Evolutionary conservation across 768 basidiomycete genomes (phyloP), one percentile per base, ranked within the genome.

Genomic region (Porphyrellus cyaneotinctus): DNA sequence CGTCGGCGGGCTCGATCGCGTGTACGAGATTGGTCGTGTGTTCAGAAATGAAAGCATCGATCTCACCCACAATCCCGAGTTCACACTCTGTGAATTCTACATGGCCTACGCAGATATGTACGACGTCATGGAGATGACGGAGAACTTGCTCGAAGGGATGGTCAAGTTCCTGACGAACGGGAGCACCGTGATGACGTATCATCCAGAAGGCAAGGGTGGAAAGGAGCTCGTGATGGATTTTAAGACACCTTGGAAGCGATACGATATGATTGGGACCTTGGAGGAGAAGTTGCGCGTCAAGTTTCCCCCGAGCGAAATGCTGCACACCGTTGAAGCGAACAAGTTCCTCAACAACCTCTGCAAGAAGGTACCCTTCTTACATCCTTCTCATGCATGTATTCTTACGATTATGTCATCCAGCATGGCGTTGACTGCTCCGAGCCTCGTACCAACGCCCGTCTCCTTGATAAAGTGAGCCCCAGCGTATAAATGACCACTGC

Each of bases 91-190:
- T 80, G 95, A 99, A 75, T 98, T 99, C 74, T 99, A 98, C 68
- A 98, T 99, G 95, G 95, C 97, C 28, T 98, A 97, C 63, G 97
- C 97, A 53, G 97, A 98, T 70, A 95, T 95, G 94, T 88, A 91
- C 75, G 97, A 98, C 66, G 53, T 98, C 52, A 97, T 99, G 95
- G 97, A 97, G 37, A 79, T 98, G 52, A 99, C 97, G 15, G 97
- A 99, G 72, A 73, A 75, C 38, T 78, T 99, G 75, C 68, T 98
- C 17, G 90, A 94, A 64, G 91, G 94, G 9, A 73, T 99, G 72
- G 95, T 98, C 66, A 89, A 86, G 80, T 81, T 78, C 64, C 69
- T 98, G 51, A 95, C 84, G 0, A 82, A 84, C 36, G 93, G 92
- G 18, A 79, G 78, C 62, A 92, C 91, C 38, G 85, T 81, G 63